phyloP scores from a whole-genome alignment of 306 rosid genomes.

The Cicer bijugum region DNA sequence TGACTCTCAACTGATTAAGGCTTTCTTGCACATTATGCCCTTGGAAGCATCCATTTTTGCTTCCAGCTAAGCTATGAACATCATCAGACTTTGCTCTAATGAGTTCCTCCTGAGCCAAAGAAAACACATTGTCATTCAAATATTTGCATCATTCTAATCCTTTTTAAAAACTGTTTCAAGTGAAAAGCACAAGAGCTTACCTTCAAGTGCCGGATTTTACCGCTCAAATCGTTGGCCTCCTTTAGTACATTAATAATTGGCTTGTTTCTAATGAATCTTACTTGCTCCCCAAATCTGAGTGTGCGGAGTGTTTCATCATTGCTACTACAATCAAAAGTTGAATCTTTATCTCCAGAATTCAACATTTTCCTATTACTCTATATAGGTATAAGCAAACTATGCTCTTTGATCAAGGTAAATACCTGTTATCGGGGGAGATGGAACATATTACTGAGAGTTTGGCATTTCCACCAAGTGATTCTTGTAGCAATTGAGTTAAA shows the following conservation, averaged over 20 bases:
- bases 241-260: constrained; percentile 82
- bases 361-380: constrained; percentile 1
- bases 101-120: constrained; percentile 77
- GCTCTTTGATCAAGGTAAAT: constrained; percentile 38
- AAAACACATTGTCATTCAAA: constrained; percentile 40
- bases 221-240: constrained; percentile 78
- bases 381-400: constrained; percentile 14
- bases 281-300: constrained; percentile 75
- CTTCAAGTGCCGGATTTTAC: constrained; percentile 85
- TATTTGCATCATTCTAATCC: constrained; percentile 24
- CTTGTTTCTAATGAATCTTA: constrained; percentile 69
- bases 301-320: constrained; percentile 66
- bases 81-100: constrained; percentile 69
- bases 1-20: constrained; percentile 79
- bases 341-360: constrained; percentile 34
- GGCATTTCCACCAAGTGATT: constrained; percentile 80
- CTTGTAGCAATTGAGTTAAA: constrained; percentile 70
- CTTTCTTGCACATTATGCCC: constrained; percentile 75
- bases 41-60: constrained; percentile 65
- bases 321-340: constrained; percentile 62
- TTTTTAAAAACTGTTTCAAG: constrained; percentile 38
- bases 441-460: constrained; percentile 81
- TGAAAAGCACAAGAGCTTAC: constrained; percentile 48
- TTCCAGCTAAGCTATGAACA: constrained; percentile 47
- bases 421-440: constrained; percentile 72